Conservation (phyloP, 208 protist species). For the Trypanosomatidae sp. region DNA sequence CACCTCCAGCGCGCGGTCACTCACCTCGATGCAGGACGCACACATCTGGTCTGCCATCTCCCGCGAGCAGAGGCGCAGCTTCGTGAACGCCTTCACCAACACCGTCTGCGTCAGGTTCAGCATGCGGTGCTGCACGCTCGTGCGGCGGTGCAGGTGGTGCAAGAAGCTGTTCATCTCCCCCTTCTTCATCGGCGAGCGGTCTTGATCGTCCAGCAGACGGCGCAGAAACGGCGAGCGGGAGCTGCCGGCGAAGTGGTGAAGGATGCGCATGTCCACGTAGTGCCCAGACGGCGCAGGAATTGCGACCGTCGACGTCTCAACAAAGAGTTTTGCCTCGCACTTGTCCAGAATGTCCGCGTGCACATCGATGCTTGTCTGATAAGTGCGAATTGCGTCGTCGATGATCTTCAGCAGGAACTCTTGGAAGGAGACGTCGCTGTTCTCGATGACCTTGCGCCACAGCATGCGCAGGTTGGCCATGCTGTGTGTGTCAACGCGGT, state of each 20-base stretch:
- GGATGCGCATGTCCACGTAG: slow-evolving; percentile 56
- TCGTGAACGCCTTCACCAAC: slow-evolving; percentile 70
- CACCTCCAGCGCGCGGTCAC: slow-evolving; percentile 74
- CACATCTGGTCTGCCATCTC: slow-evolving; percentile 80
- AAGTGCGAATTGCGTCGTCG: slow-evolving; percentile 79
- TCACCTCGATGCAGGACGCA: slow-evolving; percentile 68
- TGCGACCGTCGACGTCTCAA: slow-evolving; percentile 7
- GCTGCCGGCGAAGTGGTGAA: slow-evolving; percentile 74
- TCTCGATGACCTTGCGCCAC: slow-evolving; percentile 66
- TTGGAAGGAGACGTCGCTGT: slow-evolving; percentile 73
- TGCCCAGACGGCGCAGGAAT: slow-evolving; percentile 12
- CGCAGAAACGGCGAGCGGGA: slow-evolving; percentile 73
- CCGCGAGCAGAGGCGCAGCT: slow-evolving; percentile 70
- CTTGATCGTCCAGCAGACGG: slow-evolving; percentile 59
- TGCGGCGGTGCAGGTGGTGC: slow-evolving; percentile 85
- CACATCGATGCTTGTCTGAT: slow-evolving; percentile 70
- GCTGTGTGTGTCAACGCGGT: slow-evolving; percentile 74
- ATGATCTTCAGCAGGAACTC: slow-evolving; percentile 87
- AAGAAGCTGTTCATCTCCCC: slow-evolving; percentile 85
- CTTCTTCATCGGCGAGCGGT: slow-evolving; percentile 57
- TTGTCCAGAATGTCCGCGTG: slow-evolving; percentile 75
- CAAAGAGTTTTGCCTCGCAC: slow-evolving; percentile 81
- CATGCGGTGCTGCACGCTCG: slow-evolving; percentile 82
- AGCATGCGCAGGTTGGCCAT: slow-evolving; percentile 71
- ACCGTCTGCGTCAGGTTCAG: slow-evolving; percentile 70